Percentiles rank a stretch among this genome's conserved stretches.
phyloP scores from a whole-genome alignment of 371 early-diverging fungal genomes.

The Chytridiales sp. region DNA sequence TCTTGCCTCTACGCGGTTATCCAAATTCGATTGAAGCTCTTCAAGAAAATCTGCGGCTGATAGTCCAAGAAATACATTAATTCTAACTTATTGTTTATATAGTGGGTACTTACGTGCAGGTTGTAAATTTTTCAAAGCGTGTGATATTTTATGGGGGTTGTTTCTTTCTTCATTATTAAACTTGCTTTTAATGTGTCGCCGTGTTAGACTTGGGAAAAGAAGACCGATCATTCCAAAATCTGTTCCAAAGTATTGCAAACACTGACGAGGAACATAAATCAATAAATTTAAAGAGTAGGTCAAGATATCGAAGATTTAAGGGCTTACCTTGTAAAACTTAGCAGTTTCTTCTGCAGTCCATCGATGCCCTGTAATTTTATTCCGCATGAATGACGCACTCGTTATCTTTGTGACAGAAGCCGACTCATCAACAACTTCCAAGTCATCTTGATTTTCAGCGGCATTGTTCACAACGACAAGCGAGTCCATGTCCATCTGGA shows the following conservation, averaged over 20 bases:
- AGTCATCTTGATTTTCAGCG: constrained; percentile 38
- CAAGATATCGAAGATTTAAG: background rate
- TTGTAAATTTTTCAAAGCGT: constrained; percentile 37
- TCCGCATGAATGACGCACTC: constrained; percentile 50
- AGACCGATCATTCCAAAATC: constrained; percentile 68
- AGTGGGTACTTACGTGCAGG: constrained; percentile 19
- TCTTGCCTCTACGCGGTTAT: background rate
- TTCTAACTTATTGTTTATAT: too few relatives aligned
- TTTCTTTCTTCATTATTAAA: constrained; percentile 64
- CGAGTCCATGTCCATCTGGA: constrained; percentile 64
- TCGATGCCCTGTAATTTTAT: constrained; percentile 29
- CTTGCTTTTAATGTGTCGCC: constrained; percentile 65
- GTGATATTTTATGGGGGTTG: constrained; percentile 56
- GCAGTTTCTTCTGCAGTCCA: constrained; percentile 65
- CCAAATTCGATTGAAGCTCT: background rate
- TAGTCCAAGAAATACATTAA: background rate
- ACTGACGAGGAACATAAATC: constrained; percentile 47
- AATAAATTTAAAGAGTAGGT: background rate
- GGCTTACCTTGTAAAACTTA: constrained; percentile 58
- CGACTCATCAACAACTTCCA: constrained; percentile 70
- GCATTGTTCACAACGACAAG: constrained; percentile 48
- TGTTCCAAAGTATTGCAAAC: constrained; percentile 70
- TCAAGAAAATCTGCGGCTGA: constrained; percentile 1
- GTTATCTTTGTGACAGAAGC: constrained; percentile 54
- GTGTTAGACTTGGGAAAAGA: constrained; percentile 58